Conservation (phyloP, 371 early-diverging fungal species). For the Sporodiniella umbellata region DNA sequence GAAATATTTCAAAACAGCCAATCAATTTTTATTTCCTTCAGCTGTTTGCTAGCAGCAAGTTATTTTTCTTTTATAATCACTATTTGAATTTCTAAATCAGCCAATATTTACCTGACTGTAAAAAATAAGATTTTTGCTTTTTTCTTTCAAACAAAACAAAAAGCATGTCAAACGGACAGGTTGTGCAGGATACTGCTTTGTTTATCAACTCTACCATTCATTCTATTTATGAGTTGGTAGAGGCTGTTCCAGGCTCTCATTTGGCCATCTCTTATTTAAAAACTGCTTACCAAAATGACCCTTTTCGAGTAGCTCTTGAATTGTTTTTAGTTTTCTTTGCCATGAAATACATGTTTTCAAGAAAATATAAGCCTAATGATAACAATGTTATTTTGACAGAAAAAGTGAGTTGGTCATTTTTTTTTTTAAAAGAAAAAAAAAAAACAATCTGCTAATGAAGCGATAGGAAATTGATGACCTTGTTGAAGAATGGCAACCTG, state of each 20-base stretch:
- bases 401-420: too few relatives aligned
- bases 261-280: slow-evolving; percentile 81
- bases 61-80: too few relatives aligned
- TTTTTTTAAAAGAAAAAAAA: neutral
- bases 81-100: too few relatives aligned
- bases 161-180: neutral
- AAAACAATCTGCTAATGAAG: too few relatives aligned
- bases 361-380: slow-evolving; percentile 82
- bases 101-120: too few relatives aligned
- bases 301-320: slow-evolving; percentile 88
- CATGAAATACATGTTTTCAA: slow-evolving; percentile 83
- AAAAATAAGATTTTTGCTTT: neutral
- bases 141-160: neutral
- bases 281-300: slow-evolving; percentile 95
- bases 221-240: slow-evolving; percentile 36
- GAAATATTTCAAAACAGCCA: too few relatives aligned
- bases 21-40: too few relatives aligned
- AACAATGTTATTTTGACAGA: slow-evolving; percentile 81
- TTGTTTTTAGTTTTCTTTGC: slow-evolving; percentile 84
- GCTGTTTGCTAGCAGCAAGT: too few relatives aligned
- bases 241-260: slow-evolving; percentile 72
- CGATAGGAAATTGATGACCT: slow-evolving; percentile 69
- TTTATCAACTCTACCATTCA: slow-evolving; percentile 46
- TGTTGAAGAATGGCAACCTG: slow-evolving; percentile 95
- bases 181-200: slow-evolving; percentile 27